Conservation (phyloP, 1,284 basidiomycete species). For the Pascua sp. region DNA sequence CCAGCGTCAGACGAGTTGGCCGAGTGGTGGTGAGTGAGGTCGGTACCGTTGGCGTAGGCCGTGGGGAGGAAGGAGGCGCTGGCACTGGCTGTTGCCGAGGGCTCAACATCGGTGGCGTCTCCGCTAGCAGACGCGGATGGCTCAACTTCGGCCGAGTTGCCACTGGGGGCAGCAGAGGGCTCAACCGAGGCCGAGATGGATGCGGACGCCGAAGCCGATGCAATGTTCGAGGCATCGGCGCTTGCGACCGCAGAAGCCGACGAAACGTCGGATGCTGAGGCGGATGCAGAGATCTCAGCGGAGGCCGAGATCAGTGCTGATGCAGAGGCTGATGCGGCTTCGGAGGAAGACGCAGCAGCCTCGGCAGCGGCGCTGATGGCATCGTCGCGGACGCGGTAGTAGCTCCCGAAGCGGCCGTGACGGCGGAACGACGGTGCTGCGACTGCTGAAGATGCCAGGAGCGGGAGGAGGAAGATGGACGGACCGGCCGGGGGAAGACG, state of each 20-base stretch:
- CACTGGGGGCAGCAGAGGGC: background rate
- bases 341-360: conserved; percentile 1
- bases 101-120: background rate
- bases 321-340: conserved; percentile 3
- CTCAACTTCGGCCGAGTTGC: background rate
- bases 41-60: no score
- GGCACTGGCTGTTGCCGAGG: background rate
- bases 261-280: conserved; percentile 4
- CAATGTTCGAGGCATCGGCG: background rate
- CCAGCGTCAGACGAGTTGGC: background rate
- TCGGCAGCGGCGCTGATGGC: background rate
- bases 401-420: conserved; percentile 21
- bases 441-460: conserved; percentile 28
- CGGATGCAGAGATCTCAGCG: background rate
- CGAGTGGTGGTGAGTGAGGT: no score
- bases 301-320: background rate
- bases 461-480: conserved; percentile 31
- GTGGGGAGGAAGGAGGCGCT: no score
- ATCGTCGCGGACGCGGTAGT: conserved; percentile 16
- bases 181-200: background rate
- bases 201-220: background rate
- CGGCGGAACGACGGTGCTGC: conserved; percentile 30
- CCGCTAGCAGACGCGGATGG: background rate
- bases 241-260: background rate
- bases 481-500: conserved; percentile 20